These are phyloP conservation scores for Paraphaeosphaeria sporulosa DNA, from an alignment of 2,329 filamentous ascomycete species.

Conservation along the genomic window DNA sequence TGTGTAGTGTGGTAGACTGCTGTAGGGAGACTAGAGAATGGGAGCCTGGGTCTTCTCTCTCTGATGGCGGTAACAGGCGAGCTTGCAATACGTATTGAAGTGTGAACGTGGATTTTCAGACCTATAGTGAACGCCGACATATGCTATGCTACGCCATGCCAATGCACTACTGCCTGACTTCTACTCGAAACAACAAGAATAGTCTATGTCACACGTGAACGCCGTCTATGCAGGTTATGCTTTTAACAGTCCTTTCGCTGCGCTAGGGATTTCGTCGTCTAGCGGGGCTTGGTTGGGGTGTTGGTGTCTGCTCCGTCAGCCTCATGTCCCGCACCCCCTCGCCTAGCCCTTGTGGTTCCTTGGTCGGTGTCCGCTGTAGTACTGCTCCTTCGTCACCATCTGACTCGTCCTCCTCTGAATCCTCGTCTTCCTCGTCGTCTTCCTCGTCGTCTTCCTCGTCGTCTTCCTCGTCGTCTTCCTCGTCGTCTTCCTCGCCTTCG, in stretches of 20 bases:
- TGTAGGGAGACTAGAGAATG: background rate
- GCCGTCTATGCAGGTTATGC: background rate
- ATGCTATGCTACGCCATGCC: background rate
- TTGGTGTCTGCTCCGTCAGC: slow-evolving; percentile 30
- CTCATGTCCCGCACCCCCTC: slow-evolving; percentile 26
- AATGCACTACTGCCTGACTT: background rate
- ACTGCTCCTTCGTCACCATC: background rate
- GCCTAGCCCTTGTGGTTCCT: slow-evolving; percentile 14
- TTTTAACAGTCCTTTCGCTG: background rate
- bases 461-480: background rate
- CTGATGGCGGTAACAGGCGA: background rate
- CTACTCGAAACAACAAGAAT: background rate
- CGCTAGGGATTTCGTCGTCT: background rate
- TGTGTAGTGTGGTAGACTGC: background rate
- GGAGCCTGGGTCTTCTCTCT: background rate
- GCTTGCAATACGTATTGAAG: too few species aligned
- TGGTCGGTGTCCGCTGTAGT: slow-evolving; percentile 13
- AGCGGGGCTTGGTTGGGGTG: slow-evolving; percentile 25
- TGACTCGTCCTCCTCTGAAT: slow-evolving; percentile 4
- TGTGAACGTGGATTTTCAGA: background rate
- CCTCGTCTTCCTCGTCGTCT: slow-evolving; percentile 16
- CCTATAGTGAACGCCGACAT: background rate
- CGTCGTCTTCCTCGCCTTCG: slow-evolving; percentile 24
- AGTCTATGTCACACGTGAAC: background rate
- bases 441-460: slow-evolving; percentile 36